Conservation (phyloP, 768 basidiomycete genomes). For the Rhizopogon vinicolor region DNA sequence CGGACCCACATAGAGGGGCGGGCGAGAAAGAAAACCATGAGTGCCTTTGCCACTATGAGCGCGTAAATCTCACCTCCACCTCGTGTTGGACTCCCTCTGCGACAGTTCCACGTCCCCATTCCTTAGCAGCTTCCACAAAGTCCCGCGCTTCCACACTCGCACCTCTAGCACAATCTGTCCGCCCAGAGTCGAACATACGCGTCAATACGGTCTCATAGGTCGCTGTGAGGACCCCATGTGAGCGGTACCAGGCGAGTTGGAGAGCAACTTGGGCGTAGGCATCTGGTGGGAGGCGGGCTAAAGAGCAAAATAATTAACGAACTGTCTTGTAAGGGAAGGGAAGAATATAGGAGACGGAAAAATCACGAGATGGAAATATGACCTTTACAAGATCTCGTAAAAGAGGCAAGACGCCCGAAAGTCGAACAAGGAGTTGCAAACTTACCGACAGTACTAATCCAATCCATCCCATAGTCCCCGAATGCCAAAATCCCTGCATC, state of each 20-base stretch:
- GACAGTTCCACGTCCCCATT: not conserved
- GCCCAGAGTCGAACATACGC: constrained; percentile 78
- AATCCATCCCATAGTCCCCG: constrained; percentile 75
- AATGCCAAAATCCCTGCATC: constrained; percentile 85
- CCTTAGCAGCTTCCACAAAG: constrained; percentile 14
- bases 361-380: not conserved
- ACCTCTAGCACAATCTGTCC: constrained; percentile 75
- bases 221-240: constrained; percentile 72
- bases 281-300: constrained; percentile 64
- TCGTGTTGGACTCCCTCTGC: too few relatives aligned
- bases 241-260: constrained; percentile 87
- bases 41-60: not conserved
- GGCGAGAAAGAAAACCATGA: not conserved
- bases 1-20: not conserved
- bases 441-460: constrained; percentile 77
- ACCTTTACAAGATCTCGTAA: not conserved
- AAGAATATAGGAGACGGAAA: not conserved
- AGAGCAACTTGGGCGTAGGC: constrained; percentile 89
- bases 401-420: not conserved
- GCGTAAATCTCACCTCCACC: not conserved
- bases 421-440: constrained; percentile 2
- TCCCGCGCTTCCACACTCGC: constrained; percentile 63
- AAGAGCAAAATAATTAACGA: not conserved
- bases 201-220: constrained; percentile 94
- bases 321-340: not conserved